Percentiles rank a stretch among this genome's conserved stretches.
Evolutionary conservation across 345 rosid genomes (phyloP).

Genomic region (Nasturtium officinale): DNA sequence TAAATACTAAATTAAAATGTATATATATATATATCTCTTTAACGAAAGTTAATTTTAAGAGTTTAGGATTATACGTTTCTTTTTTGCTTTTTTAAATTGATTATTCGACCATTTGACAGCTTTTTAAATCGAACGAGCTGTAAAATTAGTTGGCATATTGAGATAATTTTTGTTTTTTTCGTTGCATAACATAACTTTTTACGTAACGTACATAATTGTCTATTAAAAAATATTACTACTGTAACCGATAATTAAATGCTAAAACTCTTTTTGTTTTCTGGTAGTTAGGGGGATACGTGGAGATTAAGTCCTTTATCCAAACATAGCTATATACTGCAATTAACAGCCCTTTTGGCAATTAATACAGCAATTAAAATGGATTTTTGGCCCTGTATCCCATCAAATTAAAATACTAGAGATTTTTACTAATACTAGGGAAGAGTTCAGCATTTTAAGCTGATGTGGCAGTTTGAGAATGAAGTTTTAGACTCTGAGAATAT

Average conservation of each 20-base stretch:
- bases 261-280: slow-evolving; percentile 1
- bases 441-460: too few relatives aligned
- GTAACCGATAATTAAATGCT: slow-evolving; percentile 27
- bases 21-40: background rate
- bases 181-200: slow-evolving; percentile 8
- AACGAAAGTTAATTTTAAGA: background rate
- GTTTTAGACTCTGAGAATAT: too few relatives aligned
- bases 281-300: slow-evolving; percentile 21
- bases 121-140: background rate
- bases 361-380: background rate
- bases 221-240: background rate
- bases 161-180: background rate
- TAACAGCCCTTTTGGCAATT: background rate
- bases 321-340: slow-evolving; percentile 9
- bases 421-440: too few relatives aligned
- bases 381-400: background rate
- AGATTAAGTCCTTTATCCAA: background rate
- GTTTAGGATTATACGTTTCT: background rate
- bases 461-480: too few relatives aligned
- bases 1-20: too few relatives aligned
- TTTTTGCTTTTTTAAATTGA: background rate
- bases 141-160: background rate
- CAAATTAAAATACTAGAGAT: too few relatives aligned
- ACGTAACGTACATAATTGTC: slow-evolving; percentile 13
- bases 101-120: background rate